Evolutionary conservation across 2,329 filamentous ascomycete species (phyloP), one percentile per base, ranked within the genome.

Genomic region (Pseudodiploospora longispora): DNA sequence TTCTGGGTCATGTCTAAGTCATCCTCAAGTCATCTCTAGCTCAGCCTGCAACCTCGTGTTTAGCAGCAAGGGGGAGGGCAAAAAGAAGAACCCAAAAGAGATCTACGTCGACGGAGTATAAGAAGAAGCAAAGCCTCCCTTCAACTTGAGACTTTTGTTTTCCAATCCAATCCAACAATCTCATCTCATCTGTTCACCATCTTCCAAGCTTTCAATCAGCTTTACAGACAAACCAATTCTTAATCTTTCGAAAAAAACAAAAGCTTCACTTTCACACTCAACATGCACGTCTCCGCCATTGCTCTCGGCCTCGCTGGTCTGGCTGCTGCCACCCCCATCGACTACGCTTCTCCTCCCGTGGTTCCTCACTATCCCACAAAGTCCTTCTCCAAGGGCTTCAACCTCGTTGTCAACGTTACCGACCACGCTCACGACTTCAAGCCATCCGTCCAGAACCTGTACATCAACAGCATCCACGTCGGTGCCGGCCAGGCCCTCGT

Each of bases 401-500:
- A 53, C 27, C 58, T 71, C 12, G 57, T 67, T n/a, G 62, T 65
- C 52, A 68, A 71, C 46, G 63, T 71, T 36, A 67, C 65, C 6
- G 59, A 68, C 52, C 54, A 51, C 1, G 40, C 55, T 10, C 49
- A 48, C 8, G 65, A 70, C 50, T 59, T 71, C 27, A 50, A 43
- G 6, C 59, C 63, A 0, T 55, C 65, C 1, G 58, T 73, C 47
- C 55, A 72, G 27, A 55, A 61, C 53, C 63, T 56, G 43, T 58
- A 59, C 37, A 42, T 74, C 27, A 53, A 58, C 40, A 64, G 60
- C 36, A 63, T 68, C 41, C 69, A 72, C 56, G 56, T 58, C 8
- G 68, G 68, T 29, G 63, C 69, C 1, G 66, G 64, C 2, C 42
- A 60, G n/a, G 62, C 58, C 46, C 57, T 61, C n/a, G 66, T 63